phyloP scores from a whole-genome alignment of 164 flowering plant species.

The Stephania japonica region DNA sequence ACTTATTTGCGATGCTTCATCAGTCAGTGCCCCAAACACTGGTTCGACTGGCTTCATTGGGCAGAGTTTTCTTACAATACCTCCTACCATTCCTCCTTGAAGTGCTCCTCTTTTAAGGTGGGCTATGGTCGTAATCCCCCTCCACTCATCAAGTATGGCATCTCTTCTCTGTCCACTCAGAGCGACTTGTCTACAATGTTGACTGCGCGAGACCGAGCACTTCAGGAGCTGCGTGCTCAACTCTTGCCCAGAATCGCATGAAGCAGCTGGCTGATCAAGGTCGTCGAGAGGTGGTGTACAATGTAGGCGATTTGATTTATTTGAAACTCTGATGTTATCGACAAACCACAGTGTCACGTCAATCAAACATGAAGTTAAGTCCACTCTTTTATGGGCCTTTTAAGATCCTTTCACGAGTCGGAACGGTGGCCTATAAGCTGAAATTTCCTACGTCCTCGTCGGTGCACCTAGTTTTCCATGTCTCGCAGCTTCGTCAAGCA shows the following conservation, averaged over 20 bases:
- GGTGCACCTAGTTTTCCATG: conserved; percentile 36
- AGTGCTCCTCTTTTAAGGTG: background rate
- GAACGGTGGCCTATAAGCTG: background rate
- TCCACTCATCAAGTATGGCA: background rate
- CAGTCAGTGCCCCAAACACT: background rate
- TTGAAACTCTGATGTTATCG: background rate
- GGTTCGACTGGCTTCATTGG: background rate
- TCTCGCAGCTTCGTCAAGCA: no score
- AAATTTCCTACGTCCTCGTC: conserved; percentile 13
- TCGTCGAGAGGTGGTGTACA: no score
- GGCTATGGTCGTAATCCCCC: background rate
- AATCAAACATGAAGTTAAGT: background rate
- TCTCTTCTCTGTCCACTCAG: background rate
- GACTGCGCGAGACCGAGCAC: background rate
- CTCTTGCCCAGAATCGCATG: background rate
- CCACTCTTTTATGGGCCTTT: background rate
- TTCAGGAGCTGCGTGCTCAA: no score
- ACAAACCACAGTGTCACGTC: background rate
- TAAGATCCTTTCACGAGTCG: background rate
- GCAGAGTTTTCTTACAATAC: conserved; percentile 1
- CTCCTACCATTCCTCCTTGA: background rate
- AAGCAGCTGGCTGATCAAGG: no score
- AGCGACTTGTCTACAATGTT: background rate
- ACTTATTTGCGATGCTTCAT: no score
- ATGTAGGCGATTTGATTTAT: no score